Evolutionary conservation across 129 eudicot species (phyloP), one percentile per base, ranked within the genome.

Genomic region (Kitagawia praeruptora): DNA sequence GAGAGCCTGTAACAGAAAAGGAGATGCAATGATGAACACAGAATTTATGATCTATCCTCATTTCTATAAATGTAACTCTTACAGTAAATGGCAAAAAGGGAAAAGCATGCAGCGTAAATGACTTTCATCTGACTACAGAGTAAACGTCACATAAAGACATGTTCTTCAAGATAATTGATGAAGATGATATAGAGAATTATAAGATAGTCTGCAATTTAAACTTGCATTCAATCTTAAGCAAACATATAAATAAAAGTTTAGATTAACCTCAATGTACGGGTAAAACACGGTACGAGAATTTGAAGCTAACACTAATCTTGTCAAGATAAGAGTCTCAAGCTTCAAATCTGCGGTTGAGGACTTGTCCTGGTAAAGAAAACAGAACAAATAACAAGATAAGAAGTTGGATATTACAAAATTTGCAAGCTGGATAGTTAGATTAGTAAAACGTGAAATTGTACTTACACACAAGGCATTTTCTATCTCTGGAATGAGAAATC

Each of bases 331-430:
- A 81, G 99, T 97, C 87, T 95, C 99, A 25, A 92, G 90, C 82
- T 95, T 95, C 80, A 95, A 77, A 86, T 92, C 92, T 82, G 97
- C 90, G 67, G 97, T 92, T 78, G 99, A 92, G 40, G 99, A 92
- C 81, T 87, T 90, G 80, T 95, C 99, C 99, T 95, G 97, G 53
- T 61, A 78, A 45, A 70, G 21, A 51, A 47, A 56, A 82, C 34
- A 34, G 42, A 47, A 14, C 31, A 75, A 70, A 74, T 70, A 14
- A 73, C 47, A 49, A 18, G n/a, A 46, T 8, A 31, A 23, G 47
- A 45, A 14, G 74, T 16, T 34, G 31, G 25, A 31, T 54, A 78
- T 27, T 3, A n/a, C 3, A 54, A 1, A 73, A 79, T 44, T 11
- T 27, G 23, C 28, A 34, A 67, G 63, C 21, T 9, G 67, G 23